Evolutionary conservation across 208 protist species (phyloP).

Genomic region (Endotrypanum monterogeii): DNA sequence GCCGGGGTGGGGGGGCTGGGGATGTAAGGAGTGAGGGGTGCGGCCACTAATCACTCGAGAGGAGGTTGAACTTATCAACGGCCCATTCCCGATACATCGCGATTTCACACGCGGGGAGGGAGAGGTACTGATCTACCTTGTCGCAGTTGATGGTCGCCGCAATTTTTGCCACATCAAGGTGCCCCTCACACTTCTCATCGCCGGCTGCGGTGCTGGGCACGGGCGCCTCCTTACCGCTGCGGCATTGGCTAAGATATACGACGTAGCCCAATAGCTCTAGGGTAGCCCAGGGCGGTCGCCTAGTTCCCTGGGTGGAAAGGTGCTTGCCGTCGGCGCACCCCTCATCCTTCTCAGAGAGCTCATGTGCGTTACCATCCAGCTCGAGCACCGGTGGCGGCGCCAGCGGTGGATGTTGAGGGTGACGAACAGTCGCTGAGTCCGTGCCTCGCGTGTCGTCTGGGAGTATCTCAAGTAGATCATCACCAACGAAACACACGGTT

Average conservation of each 20-base stretch:
- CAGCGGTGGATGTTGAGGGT: neutral
- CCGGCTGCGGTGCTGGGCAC: neutral
- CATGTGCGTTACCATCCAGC: neutral
- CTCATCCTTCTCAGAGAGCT: neutral
- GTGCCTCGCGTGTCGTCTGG: constrained; percentile 9
- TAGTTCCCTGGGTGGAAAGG: neutral
- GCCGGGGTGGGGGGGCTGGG: no score
- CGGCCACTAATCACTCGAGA: neutral
- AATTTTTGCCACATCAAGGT: constrained; percentile 2
- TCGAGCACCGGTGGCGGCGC: neutral
- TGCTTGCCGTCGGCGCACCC: neutral
- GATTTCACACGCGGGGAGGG: constrained; percentile 17
- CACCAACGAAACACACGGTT: constrained; percentile 69
- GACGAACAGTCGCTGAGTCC: neutral
- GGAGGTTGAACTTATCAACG: constrained; percentile 1
- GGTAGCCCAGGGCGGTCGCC: neutral
- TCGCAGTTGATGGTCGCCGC: neutral
- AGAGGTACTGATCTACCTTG: constrained; percentile 12
- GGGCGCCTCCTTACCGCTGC: neutral
- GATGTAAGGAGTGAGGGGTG: no score
- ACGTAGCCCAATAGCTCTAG: constrained; percentile 9
- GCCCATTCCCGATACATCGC: constrained; percentile 35
- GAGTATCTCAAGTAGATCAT: constrained; percentile 49
- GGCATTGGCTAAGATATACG: constrained; percentile 10
- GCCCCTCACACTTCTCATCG: neutral